phyloP scores from a whole-genome alignment of 2,329 filamentous ascomycete species.

The Paramyrothecium sp. region DNA sequence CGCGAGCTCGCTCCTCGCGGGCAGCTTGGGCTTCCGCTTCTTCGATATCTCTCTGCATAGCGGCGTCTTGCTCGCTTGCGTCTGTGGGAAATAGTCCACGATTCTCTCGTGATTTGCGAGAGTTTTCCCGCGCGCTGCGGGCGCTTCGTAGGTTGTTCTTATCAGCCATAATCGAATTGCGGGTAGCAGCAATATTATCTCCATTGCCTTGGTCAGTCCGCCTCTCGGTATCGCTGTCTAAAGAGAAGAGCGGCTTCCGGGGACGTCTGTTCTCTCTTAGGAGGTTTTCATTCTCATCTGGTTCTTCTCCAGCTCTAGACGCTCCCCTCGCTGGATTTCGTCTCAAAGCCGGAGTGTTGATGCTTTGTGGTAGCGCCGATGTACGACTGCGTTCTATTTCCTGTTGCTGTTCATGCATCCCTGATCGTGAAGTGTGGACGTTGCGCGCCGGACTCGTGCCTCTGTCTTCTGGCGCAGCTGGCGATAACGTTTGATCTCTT shows the following conservation, averaged over 20 bases:
- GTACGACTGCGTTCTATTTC: too few relatives aligned
- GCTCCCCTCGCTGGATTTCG: too few relatives aligned
- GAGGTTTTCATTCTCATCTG: neutral
- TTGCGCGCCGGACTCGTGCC: too few relatives aligned
- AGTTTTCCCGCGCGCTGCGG: neutral
- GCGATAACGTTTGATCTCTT: too few relatives aligned
- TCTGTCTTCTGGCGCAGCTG: too few relatives aligned
- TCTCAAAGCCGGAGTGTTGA: too few relatives aligned
- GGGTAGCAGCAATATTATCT: neutral
- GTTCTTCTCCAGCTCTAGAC: too few relatives aligned
- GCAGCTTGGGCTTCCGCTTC: slow-evolving; percentile 12
- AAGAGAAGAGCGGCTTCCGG: neutral
- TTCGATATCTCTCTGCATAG: slow-evolving; percentile 17
- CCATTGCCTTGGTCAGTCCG: neutral
- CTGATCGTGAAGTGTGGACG: too few relatives aligned
- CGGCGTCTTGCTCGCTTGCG: slow-evolving; percentile 9
- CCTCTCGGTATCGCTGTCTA: neutral
- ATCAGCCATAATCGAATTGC: neutral
- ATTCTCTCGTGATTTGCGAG: neutral
- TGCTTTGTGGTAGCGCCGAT: too few relatives aligned
- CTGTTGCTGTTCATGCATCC: too few relatives aligned
- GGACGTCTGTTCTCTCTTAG: neutral
- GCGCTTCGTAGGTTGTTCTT: neutral
- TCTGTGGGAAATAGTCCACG: slow-evolving; percentile 6
- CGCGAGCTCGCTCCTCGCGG: neutral